These are phyloP conservation scores for Penicillium sp. DNA, from an alignment of 2,329 filamentous ascomycete genomes.

Conservation along the genomic window DNA sequence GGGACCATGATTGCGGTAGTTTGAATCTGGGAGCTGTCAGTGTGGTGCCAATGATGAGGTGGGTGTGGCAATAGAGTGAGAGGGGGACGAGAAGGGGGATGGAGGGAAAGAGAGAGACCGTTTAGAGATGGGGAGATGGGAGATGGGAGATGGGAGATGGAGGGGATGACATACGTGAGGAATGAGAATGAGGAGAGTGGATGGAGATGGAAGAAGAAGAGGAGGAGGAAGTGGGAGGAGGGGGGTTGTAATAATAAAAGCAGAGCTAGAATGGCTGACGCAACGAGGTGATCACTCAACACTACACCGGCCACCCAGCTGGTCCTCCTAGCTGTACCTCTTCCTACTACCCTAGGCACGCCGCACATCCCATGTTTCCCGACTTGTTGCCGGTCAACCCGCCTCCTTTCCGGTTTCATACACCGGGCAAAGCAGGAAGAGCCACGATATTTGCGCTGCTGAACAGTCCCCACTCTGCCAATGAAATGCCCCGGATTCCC, in stretches of 20 bases:
- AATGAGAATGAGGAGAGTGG: slow-evolving; percentile 18
- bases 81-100: neutral
- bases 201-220: slow-evolving; percentile 24
- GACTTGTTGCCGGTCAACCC: slow-evolving; percentile 34
- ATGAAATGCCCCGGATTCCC: slow-evolving; percentile 26
- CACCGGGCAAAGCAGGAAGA: slow-evolving; percentile 50
- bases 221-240: slow-evolving; percentile 32
- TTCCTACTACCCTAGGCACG: slow-evolving; percentile 19
- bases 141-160: slow-evolving; percentile 7
- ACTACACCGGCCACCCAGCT: too few species aligned
- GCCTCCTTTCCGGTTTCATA: slow-evolving; percentile 45
- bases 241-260: slow-evolving; percentile 31
- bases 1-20: slow-evolving; percentile 41
- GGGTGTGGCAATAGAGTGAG: too few species aligned
- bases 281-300: slow-evolving; percentile 33
- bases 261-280: slow-evolving; percentile 34
- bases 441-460: slow-evolving; percentile 36
- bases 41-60: slow-evolving; percentile 17
- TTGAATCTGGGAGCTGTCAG: slow-evolving; percentile 36
- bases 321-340: too few species aligned
- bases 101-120: slow-evolving; percentile 2
- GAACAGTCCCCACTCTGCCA: slow-evolving; percentile 35
- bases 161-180: neutral
- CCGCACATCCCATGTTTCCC: slow-evolving; percentile 24
- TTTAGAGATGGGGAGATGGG: slow-evolving; percentile 8